phyloP scores from a whole-genome alignment of 441 rosid genomes.

The Hura crepitans region DNA sequence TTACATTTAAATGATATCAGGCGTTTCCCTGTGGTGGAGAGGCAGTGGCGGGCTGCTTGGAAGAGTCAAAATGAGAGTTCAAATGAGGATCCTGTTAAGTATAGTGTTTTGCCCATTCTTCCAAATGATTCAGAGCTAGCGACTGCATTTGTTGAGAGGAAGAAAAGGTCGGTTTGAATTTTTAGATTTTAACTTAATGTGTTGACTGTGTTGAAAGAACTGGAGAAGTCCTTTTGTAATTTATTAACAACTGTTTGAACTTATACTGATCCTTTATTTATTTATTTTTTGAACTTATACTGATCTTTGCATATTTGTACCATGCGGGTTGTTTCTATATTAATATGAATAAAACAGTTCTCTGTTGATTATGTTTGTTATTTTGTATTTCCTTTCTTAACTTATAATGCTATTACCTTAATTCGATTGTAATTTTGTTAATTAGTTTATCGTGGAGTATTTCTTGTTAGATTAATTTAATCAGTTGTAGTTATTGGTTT shows the following conservation, averaged over 20 bases:
- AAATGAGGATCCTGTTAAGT: slow-evolving; percentile 32
- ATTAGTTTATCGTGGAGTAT: background rate
- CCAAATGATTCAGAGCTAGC: slow-evolving; percentile 72
- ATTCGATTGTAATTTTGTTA: background rate
- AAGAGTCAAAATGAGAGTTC: slow-evolving; percentile 37
- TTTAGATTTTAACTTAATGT: background rate
- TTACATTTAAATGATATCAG: slow-evolving; percentile 28
- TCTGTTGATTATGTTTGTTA: background rate
- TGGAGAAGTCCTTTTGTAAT: background rate
- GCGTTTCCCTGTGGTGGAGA: slow-evolving; percentile 84
- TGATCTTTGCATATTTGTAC: background rate
- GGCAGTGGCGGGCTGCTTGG: slow-evolving; percentile 65
- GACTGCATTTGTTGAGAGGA: slow-evolving; percentile 56
- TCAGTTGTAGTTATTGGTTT: slow-evolving; percentile 8
- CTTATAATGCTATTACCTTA: background rate
- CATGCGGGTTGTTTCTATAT: background rate
- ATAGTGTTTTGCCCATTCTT: slow-evolving; percentile 32
- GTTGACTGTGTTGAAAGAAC: background rate
- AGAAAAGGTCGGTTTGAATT: slow-evolving; percentile 44
- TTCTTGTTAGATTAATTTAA: background rate
- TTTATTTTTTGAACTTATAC: background rate
- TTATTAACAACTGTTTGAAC: background rate
- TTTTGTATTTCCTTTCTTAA: background rate
- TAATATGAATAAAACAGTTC: background rate
- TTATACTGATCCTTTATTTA: background rate